Evolutionary conservation across 2,329 filamentous ascomycete genomes (phyloP), one percentile per base, ranked within the genome.

Genomic region (Rhynchosporium secalis): DNA sequence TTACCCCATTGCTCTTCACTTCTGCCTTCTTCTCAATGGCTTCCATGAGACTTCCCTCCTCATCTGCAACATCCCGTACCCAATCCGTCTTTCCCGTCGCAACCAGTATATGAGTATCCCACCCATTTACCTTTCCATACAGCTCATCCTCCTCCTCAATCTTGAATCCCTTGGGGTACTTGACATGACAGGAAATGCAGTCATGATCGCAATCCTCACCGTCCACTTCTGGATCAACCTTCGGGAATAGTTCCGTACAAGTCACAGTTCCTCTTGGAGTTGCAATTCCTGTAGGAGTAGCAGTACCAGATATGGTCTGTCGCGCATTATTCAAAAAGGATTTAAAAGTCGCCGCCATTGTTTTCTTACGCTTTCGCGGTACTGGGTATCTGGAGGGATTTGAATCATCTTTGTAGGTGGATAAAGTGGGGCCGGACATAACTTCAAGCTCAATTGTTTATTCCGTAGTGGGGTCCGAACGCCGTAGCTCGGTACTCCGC

Each of bases 21-120:
- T 81, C 80, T 59, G 79, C 78, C 68, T 78, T 78, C 81, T 72
- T 71, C 13, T 77, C 83, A 69, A 93, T 83, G 1, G 89, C 90
- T 78, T 92, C 81, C 90, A 94, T 94, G 38, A 94, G 83, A 73
- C 88, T 92, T 5, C 89, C 90, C 76, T 90, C 88, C 80, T 98
- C 95, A 73, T 98, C 90, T 61, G 85, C 86, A 51, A 96, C 91
- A 78, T 96, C 89, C 64, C 91, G 79, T 72, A 94, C 89, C 95
- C 95, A 99, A 77, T 99, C 95, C 31, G 88, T 84, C 83, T 97
- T 96, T 65, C 92, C 91, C n/a, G 95, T 99, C 29, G 92, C 95
- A 15, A 98, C 92, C 38, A 99, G 79, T 65, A 96, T 74, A 77
- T 99, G 95, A 26, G 92, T 95, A 72, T 86, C 88, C 90, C 92